Base-by-base conservation (phyloP, 768 basidiomycete species). In the Wakefieldia striispora region DNA sequence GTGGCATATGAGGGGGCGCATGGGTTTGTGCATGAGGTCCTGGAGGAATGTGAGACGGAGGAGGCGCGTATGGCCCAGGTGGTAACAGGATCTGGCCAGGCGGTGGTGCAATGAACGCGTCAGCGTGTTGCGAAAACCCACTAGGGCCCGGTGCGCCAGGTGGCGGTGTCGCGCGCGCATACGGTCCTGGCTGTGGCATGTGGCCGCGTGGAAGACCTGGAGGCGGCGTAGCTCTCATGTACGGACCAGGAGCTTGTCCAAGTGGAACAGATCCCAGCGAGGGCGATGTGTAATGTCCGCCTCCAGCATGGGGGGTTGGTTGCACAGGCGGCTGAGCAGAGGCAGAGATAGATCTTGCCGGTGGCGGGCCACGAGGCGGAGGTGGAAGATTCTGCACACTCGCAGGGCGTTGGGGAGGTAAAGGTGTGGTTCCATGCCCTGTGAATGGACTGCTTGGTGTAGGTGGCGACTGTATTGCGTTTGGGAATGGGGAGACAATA, bases 401-500 rank as follows among this genome's bases (percentile, higher is more conserved):
- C 16, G 56, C 48, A 11, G 82, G 80, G 4, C 82, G 82, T 2
- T 85, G 86, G 3, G 74, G 71, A 8, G 73, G 71, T 0, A 64
- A 40, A 9, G 58, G 39, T 3, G 43, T 41, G 37, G 37, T 48
- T 44, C 71, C 72, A 14, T 74, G 75, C 6, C 64, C 67, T 34
- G 65, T 54, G 50, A 74, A 79, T 0, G 80, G 79, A 16, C 80
- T 72, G 7, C 71, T 70, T n/a, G 75, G 71, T 4, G 73, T 75
- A 5, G 84, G 79, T 17, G 69, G 63, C 8, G 71, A 66, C 17
- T 65, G 61, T n/a, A 71, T 60, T 6, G 79, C 74, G 58, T 88
- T 86, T 8, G 93, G 90, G 82, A 98, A 97, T 0, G 95, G 95
- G 9, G 91, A 79, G 8, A 84, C 83, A 59, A 97, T 95, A 3